Percentiles rank a stretch among this genome's conserved stretches.
Evolutionary conservation across 2,329 filamentous ascomycete species (phyloP).

Genomic region (Pseudocercospora crystallina): DNA sequence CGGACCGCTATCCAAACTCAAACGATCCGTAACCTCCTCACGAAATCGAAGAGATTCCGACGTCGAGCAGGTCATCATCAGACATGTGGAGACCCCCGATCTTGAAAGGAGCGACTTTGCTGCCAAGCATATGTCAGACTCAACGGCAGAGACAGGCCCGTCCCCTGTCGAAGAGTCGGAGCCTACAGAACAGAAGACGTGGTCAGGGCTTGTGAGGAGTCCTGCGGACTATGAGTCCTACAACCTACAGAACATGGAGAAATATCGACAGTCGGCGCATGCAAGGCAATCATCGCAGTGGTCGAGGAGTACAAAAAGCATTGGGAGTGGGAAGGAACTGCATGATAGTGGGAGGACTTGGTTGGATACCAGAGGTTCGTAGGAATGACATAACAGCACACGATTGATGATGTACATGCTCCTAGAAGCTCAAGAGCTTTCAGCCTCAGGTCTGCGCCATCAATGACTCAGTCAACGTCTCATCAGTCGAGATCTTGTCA

Average conservation of each 20-base stretch:
- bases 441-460: too few species aligned
- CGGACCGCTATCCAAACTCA: conserved; percentile 14
- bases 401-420: too few species aligned
- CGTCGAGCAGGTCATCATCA: conserved; percentile 12
- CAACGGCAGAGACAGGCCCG: background rate
- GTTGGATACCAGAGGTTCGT: background rate
- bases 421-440: too few species aligned
- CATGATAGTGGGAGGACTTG: conserved; percentile 1
- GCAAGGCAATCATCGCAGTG: background rate
- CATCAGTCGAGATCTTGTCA: too few species aligned
- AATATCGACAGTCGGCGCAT: conserved; percentile 17
- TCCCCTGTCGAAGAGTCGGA: background rate
- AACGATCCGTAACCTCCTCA: conserved; percentile 10
- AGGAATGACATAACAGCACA: background rate
- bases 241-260: conserved; percentile 23
- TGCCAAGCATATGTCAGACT: background rate
- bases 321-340: background rate
- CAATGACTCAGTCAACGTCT: too few species aligned
- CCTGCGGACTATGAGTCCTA: conserved; percentile 24
- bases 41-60: conserved; percentile 14
- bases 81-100: conserved; percentile 2
- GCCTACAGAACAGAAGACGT: conserved; percentile 1
- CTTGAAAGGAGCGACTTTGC: background rate
- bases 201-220: conserved; percentile 13
- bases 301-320: conserved; percentile 7